phyloP scores from a whole-genome alignment of 2,329 filamentous ascomycete species.

The Fusarium sp. region DNA sequence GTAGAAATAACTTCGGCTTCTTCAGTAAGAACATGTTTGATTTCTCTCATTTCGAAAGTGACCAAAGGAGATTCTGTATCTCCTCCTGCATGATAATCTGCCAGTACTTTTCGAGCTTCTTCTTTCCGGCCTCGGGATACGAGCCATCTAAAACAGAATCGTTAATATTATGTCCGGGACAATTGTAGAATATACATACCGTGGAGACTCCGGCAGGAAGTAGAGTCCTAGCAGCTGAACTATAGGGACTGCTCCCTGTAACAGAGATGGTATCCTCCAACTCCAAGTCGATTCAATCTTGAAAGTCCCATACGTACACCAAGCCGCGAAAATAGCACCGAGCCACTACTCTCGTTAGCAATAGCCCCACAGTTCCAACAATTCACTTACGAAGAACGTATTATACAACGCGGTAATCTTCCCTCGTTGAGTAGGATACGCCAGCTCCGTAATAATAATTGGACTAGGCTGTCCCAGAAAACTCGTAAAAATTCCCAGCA shows the following conservation, averaged over 20 bases:
- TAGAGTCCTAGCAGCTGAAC: conserved; percentile 15
- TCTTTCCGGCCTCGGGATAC: conserved; percentile 48
- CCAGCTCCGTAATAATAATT: background rate
- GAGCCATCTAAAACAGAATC: conserved; percentile 43
- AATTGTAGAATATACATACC: background rate
- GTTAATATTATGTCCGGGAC: too few species aligned
- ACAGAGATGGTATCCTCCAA: conserved; percentile 27
- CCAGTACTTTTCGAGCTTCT: conserved; percentile 60
- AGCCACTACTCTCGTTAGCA: too few species aligned
- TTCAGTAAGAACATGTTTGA: conserved; percentile 35
- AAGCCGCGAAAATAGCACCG: conserved; percentile 25
- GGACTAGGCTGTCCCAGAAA: background rate
- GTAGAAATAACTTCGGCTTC: background rate
- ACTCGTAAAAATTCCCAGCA: background rate
- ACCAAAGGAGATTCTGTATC: conserved; percentile 57
- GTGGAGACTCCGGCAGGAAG: conserved; percentile 55
- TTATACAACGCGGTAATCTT: background rate
- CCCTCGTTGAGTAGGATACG: background rate
- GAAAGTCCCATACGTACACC: conserved; percentile 25
- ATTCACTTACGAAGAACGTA: background rate
- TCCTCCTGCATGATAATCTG: conserved; percentile 62
- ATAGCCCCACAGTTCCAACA: too few species aligned
- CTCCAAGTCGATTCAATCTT: conserved; percentile 27
- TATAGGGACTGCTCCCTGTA: conserved; percentile 17
- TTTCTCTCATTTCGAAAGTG: conserved; percentile 62